phyloP scores from a whole-genome alignment of 495 filamentous ascomycete genomes.

The Penicillium pulvis region DNA sequence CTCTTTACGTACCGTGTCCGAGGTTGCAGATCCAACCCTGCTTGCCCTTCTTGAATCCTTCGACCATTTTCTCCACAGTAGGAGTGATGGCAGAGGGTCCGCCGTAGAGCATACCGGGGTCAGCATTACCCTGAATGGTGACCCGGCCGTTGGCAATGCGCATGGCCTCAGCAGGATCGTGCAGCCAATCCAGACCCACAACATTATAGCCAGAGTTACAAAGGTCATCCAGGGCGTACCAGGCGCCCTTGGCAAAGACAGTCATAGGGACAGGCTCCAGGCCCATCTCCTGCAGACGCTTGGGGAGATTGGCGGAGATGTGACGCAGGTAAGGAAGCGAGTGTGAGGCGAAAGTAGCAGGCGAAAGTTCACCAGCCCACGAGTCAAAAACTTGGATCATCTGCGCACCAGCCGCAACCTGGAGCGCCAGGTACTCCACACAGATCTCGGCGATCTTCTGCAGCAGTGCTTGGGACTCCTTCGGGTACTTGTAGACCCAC shows the following conservation, averaged over 20 bases:
- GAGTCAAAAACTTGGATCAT: slow-evolving; percentile 98
- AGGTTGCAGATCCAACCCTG: slow-evolving; percentile 86
- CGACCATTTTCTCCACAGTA: slow-evolving; percentile 79
- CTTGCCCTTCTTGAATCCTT: slow-evolving; percentile 85
- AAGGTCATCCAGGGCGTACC: slow-evolving; percentile 87
- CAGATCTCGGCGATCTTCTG: slow-evolving; percentile 91
- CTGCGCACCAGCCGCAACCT: slow-evolving; percentile 89
- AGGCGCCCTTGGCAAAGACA: slow-evolving; percentile 99
- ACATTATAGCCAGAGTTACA: slow-evolving; percentile 91
- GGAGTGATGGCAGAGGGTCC: slow-evolving; percentile 74
- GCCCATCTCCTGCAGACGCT: slow-evolving; percentile 67
- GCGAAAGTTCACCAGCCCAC: slow-evolving; percentile 93
- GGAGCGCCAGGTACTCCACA: slow-evolving; percentile 88
- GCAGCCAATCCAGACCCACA: slow-evolving; percentile 92
- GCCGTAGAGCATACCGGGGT: slow-evolving; percentile 91
- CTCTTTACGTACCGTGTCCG: slow-evolving; percentile 71
- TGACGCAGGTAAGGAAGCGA: slow-evolving; percentile 82
- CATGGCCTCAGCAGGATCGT: slow-evolving; percentile 83
- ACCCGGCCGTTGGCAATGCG: slow-evolving; percentile 73
- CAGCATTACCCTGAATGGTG: slow-evolving; percentile 90
- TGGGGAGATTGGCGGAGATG: slow-evolving; percentile 78
- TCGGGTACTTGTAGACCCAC: slow-evolving; percentile 90
- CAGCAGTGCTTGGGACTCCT: slow-evolving; percentile 75
- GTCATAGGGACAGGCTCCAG: slow-evolving; percentile 90
- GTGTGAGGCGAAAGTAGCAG: slow-evolving; percentile 77